Base-by-base conservation (phyloP, 768 basidiomycete species). In the Xerocomellus intermedius region DNA sequence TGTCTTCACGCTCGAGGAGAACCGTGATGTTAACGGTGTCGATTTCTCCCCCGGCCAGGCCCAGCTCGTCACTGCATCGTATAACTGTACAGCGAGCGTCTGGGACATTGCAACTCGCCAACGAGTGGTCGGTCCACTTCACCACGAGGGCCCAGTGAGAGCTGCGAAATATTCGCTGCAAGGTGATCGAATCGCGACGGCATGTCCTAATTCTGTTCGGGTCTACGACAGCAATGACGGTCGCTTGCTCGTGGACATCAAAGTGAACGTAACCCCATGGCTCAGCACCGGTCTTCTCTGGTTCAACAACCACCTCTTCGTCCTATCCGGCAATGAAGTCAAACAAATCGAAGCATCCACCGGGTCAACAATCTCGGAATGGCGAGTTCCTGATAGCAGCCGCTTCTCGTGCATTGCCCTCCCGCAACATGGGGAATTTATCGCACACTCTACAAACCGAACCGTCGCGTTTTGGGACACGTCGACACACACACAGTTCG, bases 201-300 rank as follows among this genome's bases (percentile, higher is more conserved):
- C 48, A 4, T 30, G 24, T n/a, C 4, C 1, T 5, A 5, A 22
- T 2, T 36, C 21, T 2, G 12, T 59, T 26, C 48, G 26, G 1
- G 14, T 56, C 35, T 51, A 19, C 28, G 48, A 54, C 41, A 39
- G 51, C 54, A 12, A 16, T 8, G 9, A 50, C 21, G 48, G 48
- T 4, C 13, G 19, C 17, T 14, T 53, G 28, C 51, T 60, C 10
- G 13, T 42, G 5, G 37, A 46, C 3, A 38, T 58, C 13, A 4
- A 5, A 9, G 28, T 35, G 2, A 0, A 4, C 4, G 54, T 54
- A 0, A 17, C 19, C 19, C 30, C 36, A 0, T 4, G 0, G 1
- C 32, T 13, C 46, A 61, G 57, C 33, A 8, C 14, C 0, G 42
- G 54, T 24, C 50, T 63, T 6, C 17, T 50, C 10, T 59, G 59